Base-by-base conservation (phyloP, 2,329 filamentous ascomycete species). In the Penicillium frequentans region DNA sequence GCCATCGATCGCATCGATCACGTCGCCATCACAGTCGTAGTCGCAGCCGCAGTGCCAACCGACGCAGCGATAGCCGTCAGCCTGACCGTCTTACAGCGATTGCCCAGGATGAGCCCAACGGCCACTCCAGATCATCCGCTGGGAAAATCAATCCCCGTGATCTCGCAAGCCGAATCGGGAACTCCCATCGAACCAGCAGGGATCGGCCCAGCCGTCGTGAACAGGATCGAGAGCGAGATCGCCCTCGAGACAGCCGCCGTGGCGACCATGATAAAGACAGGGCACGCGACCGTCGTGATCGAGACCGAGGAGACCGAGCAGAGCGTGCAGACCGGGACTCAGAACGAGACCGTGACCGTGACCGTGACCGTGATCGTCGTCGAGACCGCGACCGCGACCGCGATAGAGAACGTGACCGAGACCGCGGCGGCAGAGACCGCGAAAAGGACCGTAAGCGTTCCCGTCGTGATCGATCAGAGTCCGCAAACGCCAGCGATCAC, bases 1-100 rank as follows among this genome's bases (percentile, higher is more conserved):
- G 74, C 57, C 68, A 75, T 63, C 71, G 75, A 19, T 80, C 81
- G 31, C 80, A 79, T 57, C 81, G 81, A 33, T 78, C 78, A 3
- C 80, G 79, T 27, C 82, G 82, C 26, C 79, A 82, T 48, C 80
- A 79, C 23, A 76, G 74, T 49, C 74, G 72, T 13, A 37, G 42
- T 8, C 52, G 52, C 26, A 71, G 68, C 45, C 64, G 61, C 54
- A 70, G 68, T 45, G 61, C 60, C 9, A 63, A 64, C 43, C 66
- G 70, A 44, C 69, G 70, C 45, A 68, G 70, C 11, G 71, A 75
- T 43, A 67, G 69, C 21, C 73, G 76, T 19, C 75, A 79, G 56
- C 66, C 72, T 39, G 72, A 77, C 52, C 73, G 72, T 11, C 68
- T 76, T 5, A 61, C 68, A 27, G 21, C 33, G 7, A 21, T 27